These are phyloP conservation scores for Aspergillus aculeatinus DNA, from an alignment of 2,329 filamentous ascomycete genomes.

Conservation along the genomic window DNA sequence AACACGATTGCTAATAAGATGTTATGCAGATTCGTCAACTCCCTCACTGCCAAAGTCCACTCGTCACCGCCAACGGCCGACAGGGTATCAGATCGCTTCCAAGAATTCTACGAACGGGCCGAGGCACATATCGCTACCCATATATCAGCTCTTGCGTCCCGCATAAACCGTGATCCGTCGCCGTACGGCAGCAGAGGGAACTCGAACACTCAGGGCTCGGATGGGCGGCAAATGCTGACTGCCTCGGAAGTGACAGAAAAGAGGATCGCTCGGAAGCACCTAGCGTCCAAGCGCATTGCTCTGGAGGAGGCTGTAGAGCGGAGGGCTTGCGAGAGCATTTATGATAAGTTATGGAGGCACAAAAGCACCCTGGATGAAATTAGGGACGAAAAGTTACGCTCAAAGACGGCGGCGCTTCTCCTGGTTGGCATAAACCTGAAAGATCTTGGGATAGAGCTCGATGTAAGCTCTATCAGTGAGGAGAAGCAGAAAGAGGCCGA, in stretches of 20 bases:
- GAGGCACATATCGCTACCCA: constrained; percentile 83
- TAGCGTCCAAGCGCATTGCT: constrained; percentile 73
- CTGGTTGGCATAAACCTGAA: constrained; percentile 88
- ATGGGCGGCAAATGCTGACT: constrained; percentile 84
- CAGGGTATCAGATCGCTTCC: constrained; percentile 79
- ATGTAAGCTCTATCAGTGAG: constrained; percentile 53
- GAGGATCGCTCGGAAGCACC: constrained; percentile 71
- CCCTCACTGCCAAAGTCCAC: constrained; percentile 81
- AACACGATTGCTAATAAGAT: constrained; percentile 8
- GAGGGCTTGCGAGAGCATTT: constrained; percentile 79
- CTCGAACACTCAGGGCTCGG: constrained; percentile 48
- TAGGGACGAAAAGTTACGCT: constrained; percentile 88
- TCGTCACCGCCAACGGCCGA: constrained; percentile 80
- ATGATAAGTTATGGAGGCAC: constrained; percentile 86
- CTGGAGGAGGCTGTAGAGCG: constrained; percentile 91
- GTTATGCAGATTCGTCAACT: constrained; percentile 75
- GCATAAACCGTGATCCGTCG: constrained; percentile 67
- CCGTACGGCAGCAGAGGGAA: constrained; percentile 56
- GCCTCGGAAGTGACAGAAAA: constrained; percentile 77
- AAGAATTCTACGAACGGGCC: constrained; percentile 86
- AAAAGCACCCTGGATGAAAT: constrained; percentile 90
- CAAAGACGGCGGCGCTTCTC: constrained; percentile 84
- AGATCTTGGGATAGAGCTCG: constrained; percentile 78
- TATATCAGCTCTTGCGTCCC: constrained; percentile 73
- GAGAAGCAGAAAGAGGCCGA: constrained; percentile 67